These are phyloP conservation scores for Kodamaea sagamina DNA, from an alignment of 805 yeast genomes.

Conservation along the genomic window DNA sequence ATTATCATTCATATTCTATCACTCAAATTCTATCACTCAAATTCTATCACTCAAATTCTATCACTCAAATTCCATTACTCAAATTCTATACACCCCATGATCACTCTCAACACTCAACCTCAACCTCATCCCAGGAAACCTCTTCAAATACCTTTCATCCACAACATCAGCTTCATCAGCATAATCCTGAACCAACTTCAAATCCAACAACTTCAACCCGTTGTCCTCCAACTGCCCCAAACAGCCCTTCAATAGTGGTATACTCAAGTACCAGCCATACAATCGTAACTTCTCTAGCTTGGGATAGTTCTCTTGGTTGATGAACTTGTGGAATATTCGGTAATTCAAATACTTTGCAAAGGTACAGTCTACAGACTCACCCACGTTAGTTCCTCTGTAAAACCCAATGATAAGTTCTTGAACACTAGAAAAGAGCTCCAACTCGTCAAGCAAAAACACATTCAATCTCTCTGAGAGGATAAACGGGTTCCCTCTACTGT, in stretches of 20 bases:
- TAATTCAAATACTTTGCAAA: conserved; percentile 13
- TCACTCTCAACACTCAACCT: conserved; percentile 4
- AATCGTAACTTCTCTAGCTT: conserved; percentile 19
- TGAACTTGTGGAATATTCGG: conserved; percentile 17
- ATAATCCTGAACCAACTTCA: conserved; percentile 14
- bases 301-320: conserved; percentile 16
- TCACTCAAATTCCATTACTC: no score
- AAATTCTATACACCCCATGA: conserved; percentile 7
- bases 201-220: conserved; percentile 13
- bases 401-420: conserved; percentile 18
- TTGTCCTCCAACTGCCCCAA: conserved; percentile 5
- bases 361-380: conserved; percentile 14
- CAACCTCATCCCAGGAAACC: conserved; percentile 11
- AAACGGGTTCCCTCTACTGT: conserved; percentile 33
- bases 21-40: no score
- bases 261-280: conserved; percentile 27
- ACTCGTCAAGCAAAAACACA: conserved; percentile 25
- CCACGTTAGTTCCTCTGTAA: conserved; percentile 14
- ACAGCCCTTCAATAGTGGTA: conserved; percentile 9
- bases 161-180: conserved; percentile 10
- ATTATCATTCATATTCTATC: no score
- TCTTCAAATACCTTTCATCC: conserved; percentile 6
- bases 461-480: conserved; percentile 40
- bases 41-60: no score
- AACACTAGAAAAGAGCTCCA: conserved; percentile 20